Base-by-base conservation (phyloP, 371 early-diverging fungal species). In the Actinomortierella wolfii region DNA sequence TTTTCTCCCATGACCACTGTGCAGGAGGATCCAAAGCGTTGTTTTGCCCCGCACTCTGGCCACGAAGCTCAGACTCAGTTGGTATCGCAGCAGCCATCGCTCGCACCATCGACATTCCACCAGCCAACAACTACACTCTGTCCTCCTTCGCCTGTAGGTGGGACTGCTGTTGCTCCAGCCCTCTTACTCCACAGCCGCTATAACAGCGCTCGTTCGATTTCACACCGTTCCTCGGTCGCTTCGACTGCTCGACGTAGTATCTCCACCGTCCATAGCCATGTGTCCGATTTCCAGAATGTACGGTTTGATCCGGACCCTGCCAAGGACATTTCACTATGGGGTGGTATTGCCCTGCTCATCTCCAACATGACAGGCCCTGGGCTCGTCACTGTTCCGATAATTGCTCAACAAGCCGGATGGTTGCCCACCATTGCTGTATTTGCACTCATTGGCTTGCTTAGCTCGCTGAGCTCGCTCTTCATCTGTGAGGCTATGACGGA, bases 401-500 rank as follows among this genome's bases (percentile, higher is more conserved):
- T 76, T 2, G 68, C 70, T 40, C 76, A 76, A 47, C 59, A 64
- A 25, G 64, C 76, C 6, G 76, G 76, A 2, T 76, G 76, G 74
- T 51, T 71, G 20, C 61, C 83, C 0, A 69, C 86, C 20, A 46
- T 81, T 11, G 53, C 84, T 29, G 78, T 79, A 2, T 84, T 85
- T 52, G 48, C 69, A 8, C 44, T 79, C 3, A 68, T 84, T 5
- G 81, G 77, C 11, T 48, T 79, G 11, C 64, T 86, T 17, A 83
- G 84, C 20, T 76, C 78, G 2, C 78, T 81, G 21, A 79, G 85
- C 15, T 81, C 86, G 20, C 75, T 93, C 17, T 91, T 93, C 61
- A 84, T 91, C 23, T 86, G 89, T 57, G 93, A 93, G 61, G 88
- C 89, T 13, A 84, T 93, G 81, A 88, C 90, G 47, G 85, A 83